These are phyloP conservation scores for Nigrograna mackinnonii DNA, from an alignment of 2,329 filamentous ascomycete genomes.

Conservation along the genomic window DNA sequence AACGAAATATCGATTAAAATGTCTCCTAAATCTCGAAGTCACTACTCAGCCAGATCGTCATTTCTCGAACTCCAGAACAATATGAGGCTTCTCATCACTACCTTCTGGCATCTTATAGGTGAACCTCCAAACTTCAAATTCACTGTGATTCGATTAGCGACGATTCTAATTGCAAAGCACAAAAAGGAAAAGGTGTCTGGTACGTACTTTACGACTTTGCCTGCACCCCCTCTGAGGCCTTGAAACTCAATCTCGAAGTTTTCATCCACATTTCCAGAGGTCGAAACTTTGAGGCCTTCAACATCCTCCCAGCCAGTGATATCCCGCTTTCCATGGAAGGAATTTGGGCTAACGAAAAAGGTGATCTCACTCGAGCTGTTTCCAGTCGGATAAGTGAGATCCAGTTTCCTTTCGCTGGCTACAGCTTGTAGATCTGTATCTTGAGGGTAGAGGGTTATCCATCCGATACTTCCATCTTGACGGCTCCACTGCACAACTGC, in stretches of 20 bases:
- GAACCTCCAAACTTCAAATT: slow-evolving; percentile 48
- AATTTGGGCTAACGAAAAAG: slow-evolving; percentile 53
- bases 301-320: slow-evolving; percentile 53
- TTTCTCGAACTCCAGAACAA: slow-evolving; percentile 29
- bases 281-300: slow-evolving; percentile 50
- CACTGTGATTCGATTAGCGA: slow-evolving; percentile 17
- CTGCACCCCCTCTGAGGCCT: slow-evolving; percentile 44
- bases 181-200: not conserved
- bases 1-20: too few relatives aligned
- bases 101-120: slow-evolving; percentile 42
- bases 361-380: slow-evolving; percentile 55
- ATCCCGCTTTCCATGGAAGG: slow-evolving; percentile 46
- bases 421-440: slow-evolving; percentile 22
- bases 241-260: slow-evolving; percentile 48
- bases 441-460: slow-evolving; percentile 32
- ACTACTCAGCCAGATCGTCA: too few relatives aligned
- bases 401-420: slow-evolving; percentile 41
- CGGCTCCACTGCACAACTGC: slow-evolving; percentile 62
- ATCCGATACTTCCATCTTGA: slow-evolving; percentile 30
- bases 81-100: slow-evolving; percentile 25
- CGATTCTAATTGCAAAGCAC: not conserved
- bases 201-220: slow-evolving; percentile 43
- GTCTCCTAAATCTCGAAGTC: too few relatives aligned
- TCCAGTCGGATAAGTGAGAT: slow-evolving; percentile 59
- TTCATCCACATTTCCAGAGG: slow-evolving; percentile 50